phyloP scores from a whole-genome alignment of 225 moss, liverwort and hornwort species.

The Bryum argenteum region DNA sequence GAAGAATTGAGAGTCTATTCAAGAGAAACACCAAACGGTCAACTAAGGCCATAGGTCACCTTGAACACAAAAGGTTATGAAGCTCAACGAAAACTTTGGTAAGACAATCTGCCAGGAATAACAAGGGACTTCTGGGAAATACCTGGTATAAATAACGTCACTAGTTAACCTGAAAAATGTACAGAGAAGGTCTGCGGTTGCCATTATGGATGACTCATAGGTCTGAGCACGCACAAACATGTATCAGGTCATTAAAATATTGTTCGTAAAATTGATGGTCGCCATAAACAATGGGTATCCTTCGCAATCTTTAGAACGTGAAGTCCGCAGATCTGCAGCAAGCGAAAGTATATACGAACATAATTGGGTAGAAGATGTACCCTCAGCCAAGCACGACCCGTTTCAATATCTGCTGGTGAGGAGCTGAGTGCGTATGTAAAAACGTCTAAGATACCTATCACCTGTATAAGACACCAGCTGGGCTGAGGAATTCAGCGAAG shows the following conservation, averaged over 20 bases:
- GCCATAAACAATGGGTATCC: too few species aligned
- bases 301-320: not conserved
- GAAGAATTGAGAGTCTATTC: slow-evolving; percentile 75
- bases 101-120: not conserved
- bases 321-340: slow-evolving; percentile 17
- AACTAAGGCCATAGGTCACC: slow-evolving; percentile 18
- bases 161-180: slow-evolving; percentile 74
- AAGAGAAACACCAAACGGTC: slow-evolving; percentile 22
- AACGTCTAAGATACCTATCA: slow-evolving; percentile 85
- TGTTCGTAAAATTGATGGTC: too few species aligned
- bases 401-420: slow-evolving; percentile 76
- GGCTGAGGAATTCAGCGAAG: not conserved
- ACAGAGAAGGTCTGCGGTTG: slow-evolving; percentile 85
- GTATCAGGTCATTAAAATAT: slow-evolving; percentile 15
- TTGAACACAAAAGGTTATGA: slow-evolving; percentile 1
- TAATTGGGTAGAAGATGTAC: slow-evolving; percentile 39
- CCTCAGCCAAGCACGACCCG: slow-evolving; percentile 88
- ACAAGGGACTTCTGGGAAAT: not conserved
- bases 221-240: slow-evolving; percentile 53
- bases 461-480: slow-evolving; percentile 48
- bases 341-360: slow-evolving; percentile 4
- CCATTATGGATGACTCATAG: slow-evolving; percentile 75
- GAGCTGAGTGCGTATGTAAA: slow-evolving; percentile 69
- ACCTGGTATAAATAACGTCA: slow-evolving; percentile 90
- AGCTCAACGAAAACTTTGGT: not conserved